Base-by-base conservation (phyloP, 1,139 yeast species). In the Saccharomycopsis hybrid region DNA sequence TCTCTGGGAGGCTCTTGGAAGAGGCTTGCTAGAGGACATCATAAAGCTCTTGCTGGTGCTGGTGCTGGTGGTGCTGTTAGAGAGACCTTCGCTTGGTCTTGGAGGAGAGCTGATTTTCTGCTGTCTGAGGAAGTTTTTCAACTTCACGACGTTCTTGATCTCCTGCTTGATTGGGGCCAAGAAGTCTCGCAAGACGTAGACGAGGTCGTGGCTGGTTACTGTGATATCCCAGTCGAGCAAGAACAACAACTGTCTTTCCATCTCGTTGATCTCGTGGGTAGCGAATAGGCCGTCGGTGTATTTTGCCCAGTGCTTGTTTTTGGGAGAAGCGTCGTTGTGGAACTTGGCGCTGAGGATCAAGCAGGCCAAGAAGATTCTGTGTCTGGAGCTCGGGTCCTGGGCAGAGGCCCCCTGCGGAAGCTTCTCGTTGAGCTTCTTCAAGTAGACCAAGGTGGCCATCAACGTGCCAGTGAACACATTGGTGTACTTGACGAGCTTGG, bases 231-330 rank as follows among this genome's bases (percentile, higher is more conserved):
- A 92, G 59, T 86, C 83, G 54, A 92, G 75, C 57, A 88, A 79
- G 46, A 77, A 78, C 50, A 90, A 78, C 58, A 92, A 72, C 67
- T 92, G 97, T 58, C 89, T 75, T 69, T 92, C 98, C 62, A 95
- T 87, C 63, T 89, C 80, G 67, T 92, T 92, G 53, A 92, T 90
- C 62, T 92, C 97, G 30, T 74, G 75, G 46, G 85, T 70, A 28
- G 80, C 65, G 57, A 92, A 76, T 52, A 92, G 71, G 1, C 96
- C 96, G 64, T 83, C 80, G 11, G 97, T 88, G 70, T 89, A 90
- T 54, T 78, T 76, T 13, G 95, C 84, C 98, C 98, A 92, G 71
- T 90, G 96, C 68, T 85, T 89, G 69, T 92, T 92, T 65, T 90
- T 77, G 47, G 97, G 98, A 18, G 94, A 82, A 2, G 95, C 83